These are phyloP conservation scores for Dendrocalamus latiflorus DNA, from an alignment of 202 grass and related monocot genomes.

Conservation along the genomic window DNA sequence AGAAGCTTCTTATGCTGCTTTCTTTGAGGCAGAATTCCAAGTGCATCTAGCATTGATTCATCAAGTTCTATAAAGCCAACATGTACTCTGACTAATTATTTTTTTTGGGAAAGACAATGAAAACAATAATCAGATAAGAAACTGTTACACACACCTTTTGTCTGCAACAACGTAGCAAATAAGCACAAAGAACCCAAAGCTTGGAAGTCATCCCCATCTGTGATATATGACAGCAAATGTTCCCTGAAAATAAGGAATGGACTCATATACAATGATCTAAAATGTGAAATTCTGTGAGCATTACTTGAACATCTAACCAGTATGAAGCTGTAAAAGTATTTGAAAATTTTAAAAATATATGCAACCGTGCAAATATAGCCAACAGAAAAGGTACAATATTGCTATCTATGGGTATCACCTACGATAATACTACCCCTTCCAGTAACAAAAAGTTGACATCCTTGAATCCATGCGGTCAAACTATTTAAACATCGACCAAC, in stretches of 20 bases:
- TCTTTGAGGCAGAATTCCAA: slow-evolving; percentile 99
- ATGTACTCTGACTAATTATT: slow-evolving; percentile 17
- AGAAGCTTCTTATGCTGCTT: slow-evolving; percentile 98
- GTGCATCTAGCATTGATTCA: slow-evolving; percentile 94
- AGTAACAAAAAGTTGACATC: neutral
- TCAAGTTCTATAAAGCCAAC: slow-evolving; percentile 72
- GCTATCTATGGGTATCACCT: neutral
- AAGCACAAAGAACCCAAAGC: slow-evolving; percentile 93
- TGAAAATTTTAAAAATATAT: neutral
- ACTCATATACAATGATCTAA: slow-evolving; percentile 22
- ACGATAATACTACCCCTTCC: neutral
- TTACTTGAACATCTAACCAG: slow-evolving; percentile 15
- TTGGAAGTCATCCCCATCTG: slow-evolving; percentile 56
- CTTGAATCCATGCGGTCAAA: neutral
- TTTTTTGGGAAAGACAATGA: neutral
- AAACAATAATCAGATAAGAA: slow-evolving; percentile 14
- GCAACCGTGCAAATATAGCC: neutral
- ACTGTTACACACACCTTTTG: slow-evolving; percentile 63
- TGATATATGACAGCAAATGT: slow-evolving; percentile 75
- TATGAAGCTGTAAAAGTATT: neutral
- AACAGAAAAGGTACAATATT: neutral
- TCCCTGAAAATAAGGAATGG: slow-evolving; percentile 59
- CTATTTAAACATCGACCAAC: neutral
- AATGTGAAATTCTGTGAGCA: neutral
- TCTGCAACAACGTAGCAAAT: slow-evolving; percentile 90